Evolutionary conservation across 495 filamentous ascomycete genomes (phyloP).

Genomic region (Xylaria nigripes): DNA sequence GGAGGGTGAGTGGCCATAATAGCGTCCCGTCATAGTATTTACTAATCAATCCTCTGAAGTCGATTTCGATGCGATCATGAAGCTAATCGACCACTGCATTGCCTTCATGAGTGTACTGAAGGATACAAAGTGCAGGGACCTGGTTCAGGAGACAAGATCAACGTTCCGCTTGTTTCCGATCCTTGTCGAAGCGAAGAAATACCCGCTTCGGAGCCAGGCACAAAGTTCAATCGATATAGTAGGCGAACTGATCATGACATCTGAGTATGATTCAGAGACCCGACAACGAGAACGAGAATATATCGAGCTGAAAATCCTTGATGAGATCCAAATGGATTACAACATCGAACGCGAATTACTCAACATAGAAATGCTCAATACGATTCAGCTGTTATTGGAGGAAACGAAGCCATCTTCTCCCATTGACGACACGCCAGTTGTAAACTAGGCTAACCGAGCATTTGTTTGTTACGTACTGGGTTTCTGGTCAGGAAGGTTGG

Average conservation of each 20-base stretch:
- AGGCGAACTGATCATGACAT: no score
- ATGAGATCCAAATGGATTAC: background rate
- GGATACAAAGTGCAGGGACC: background rate
- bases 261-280: no score
- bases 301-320: background rate
- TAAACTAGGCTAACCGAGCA: no score
- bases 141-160: slow-evolving; percentile 1
- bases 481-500: background rate
- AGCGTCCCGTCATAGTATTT: background rate
- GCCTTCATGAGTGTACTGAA: slow-evolving; percentile 13
- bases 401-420: no score
- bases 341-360: background rate
- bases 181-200: slow-evolving; percentile 8
- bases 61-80: background rate
- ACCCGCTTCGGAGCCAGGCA: background rate
- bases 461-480: background rate
- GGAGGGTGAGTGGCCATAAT: background rate
- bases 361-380: background rate
- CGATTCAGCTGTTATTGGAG: no score
- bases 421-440: no score
- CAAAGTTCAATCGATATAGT: background rate
- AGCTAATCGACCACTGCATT: slow-evolving; percentile 8
- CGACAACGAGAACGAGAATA: no score
- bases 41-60: background rate
- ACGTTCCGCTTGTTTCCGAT: slow-evolving; percentile 6